A percentile compares a stretch with the other conserved stretches of the same genome.
Conservation (phyloP, 1,284 basidiomycete genomes). For the Marasmius sp. region DNA sequence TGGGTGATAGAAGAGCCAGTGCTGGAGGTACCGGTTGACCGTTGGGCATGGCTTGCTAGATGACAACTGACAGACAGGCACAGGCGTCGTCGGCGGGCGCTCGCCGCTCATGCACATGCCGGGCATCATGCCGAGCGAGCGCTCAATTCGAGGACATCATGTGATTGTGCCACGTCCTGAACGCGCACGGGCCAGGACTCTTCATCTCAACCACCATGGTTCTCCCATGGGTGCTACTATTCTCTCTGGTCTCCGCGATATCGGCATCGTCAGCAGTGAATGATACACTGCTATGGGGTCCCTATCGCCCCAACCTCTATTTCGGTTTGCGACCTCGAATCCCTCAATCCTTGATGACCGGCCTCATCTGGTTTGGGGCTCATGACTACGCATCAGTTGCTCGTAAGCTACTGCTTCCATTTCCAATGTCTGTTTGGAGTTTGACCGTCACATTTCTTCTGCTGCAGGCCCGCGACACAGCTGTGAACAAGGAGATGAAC, state of each 20-base stretch:
- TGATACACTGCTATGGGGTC: conserved; percentile 83
- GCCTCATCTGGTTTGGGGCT: conserved; percentile 90
- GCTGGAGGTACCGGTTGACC: too few relatives aligned
- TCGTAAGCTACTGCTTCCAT: conserved; percentile 42
- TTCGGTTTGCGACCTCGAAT: conserved; percentile 86
- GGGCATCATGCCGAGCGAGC: too few relatives aligned
- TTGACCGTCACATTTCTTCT: background rate
- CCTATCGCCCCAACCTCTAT: conserved; percentile 90
- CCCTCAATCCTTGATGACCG: conserved; percentile 87
- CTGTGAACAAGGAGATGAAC: conserved; percentile 86
- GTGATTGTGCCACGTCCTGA: background rate
- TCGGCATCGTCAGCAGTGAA: conserved; percentile 30
- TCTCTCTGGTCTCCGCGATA: conserved; percentile 10
- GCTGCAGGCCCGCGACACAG: conserved; percentile 67
- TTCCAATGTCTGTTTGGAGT: background rate
- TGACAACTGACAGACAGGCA: too few relatives aligned
- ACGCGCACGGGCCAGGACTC: background rate
- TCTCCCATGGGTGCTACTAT: conserved; percentile 10
- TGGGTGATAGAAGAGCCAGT: too few relatives aligned
- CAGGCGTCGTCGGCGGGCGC: too few relatives aligned
- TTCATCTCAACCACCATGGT: conserved; percentile 6
- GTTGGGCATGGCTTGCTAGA: too few relatives aligned
- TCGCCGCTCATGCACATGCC: too few relatives aligned
- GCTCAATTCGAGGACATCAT: background rate
- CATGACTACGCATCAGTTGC: conserved; percentile 74